Base-by-base conservation (phyloP, 2,329 filamentous ascomycete genomes). In the Xenoacremonium recifei region DNA sequence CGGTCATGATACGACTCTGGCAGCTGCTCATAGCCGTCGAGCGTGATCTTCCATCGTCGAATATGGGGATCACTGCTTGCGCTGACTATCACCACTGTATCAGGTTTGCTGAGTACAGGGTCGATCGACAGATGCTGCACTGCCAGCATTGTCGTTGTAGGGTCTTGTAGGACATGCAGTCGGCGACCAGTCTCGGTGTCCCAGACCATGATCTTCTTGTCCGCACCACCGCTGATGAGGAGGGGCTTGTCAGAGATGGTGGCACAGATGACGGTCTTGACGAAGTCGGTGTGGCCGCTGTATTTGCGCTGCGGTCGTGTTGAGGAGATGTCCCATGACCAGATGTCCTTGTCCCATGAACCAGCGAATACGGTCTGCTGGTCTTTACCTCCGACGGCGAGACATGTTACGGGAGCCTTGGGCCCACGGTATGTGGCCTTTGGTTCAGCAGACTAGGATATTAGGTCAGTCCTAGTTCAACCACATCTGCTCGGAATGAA, bases 281-380 rank as follows among this genome's bases (percentile, higher is more conserved):
- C 87, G 60, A 99, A 99, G 67, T 99, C 93, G 2, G 79, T 74
- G 64, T 97, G 92, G 4, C 89, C 90, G 44, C 77, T 76, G 53
- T 84, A 90, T 49, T 75, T 82, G 47, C 70, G 75, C n/a, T 70
- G 72, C 1, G 71, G 67, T 21, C 71, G 63, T 32, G 71, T 73
- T 4, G 80, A 80, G 15, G 75, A 69, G 21, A 85, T 69, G 55
- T 87, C 76, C 87, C 89, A 96, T 21, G 85, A 87, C 84, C 90
- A 96, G 44, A 97, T 78, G 16, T 81, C 77, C 69, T 95, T 96
- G 68, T 99, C 92, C 93, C 93, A 99, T 45, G 85, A 93, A 23
- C 91, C 92, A 18, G 89, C 89, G 64, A 89, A 96, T 10, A 96
- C 61, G 2, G 76, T 85, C 37, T 64, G 66, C 45, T 72, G 73